A percentile compares a stretch with the other conserved stretches of the same genome.
Conservation (phyloP, 139 green algal genomes). For the Tetraselmis chui region DNA sequence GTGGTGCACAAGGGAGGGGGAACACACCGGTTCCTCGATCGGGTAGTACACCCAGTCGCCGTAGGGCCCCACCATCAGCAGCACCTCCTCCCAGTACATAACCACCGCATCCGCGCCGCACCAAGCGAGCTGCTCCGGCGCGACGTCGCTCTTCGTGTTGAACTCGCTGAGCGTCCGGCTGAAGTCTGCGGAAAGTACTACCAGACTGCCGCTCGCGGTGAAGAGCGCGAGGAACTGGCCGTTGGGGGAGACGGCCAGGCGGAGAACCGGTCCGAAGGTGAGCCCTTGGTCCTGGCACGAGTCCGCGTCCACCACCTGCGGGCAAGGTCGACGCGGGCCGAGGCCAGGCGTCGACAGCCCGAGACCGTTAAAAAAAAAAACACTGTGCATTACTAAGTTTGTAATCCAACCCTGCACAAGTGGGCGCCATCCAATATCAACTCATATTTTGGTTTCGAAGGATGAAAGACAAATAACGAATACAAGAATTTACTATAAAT, state of each 20-base stretch:
- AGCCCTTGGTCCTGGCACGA: slow-evolving; percentile 11
- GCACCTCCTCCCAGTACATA: slow-evolving; percentile 62
- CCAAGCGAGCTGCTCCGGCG: slow-evolving; percentile 66
- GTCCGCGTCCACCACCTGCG: slow-evolving; percentile 18
- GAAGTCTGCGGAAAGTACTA: slow-evolving; percentile 54
- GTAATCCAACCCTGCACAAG: neutral
- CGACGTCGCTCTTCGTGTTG: slow-evolving; percentile 41
- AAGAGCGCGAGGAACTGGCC: slow-evolving; percentile 59
- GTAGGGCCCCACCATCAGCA: slow-evolving; percentile 62
- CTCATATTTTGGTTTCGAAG: no score
- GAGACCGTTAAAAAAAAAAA: no score
- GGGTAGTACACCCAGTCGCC: slow-evolving; percentile 47
- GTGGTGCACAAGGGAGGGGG: neutral
- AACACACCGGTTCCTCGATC: slow-evolving; percentile 13
- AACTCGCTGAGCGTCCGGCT: slow-evolving; percentile 56
- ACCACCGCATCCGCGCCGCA: slow-evolving; percentile 74
- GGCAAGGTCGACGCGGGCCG: neutral
- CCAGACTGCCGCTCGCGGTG: slow-evolving; percentile 31
- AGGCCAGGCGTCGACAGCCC: no score
- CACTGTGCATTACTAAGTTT: neutral
- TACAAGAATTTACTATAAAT: no score
- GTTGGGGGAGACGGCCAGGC: slow-evolving; percentile 53
- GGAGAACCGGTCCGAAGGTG: slow-evolving; percentile 18
- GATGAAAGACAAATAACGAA: no score
- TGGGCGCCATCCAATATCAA: slow-evolving; percentile 14